Base-by-base conservation (phyloP, 1,284 basidiomycete species). In the Cutaneotrichosporon curvatum region DNA sequence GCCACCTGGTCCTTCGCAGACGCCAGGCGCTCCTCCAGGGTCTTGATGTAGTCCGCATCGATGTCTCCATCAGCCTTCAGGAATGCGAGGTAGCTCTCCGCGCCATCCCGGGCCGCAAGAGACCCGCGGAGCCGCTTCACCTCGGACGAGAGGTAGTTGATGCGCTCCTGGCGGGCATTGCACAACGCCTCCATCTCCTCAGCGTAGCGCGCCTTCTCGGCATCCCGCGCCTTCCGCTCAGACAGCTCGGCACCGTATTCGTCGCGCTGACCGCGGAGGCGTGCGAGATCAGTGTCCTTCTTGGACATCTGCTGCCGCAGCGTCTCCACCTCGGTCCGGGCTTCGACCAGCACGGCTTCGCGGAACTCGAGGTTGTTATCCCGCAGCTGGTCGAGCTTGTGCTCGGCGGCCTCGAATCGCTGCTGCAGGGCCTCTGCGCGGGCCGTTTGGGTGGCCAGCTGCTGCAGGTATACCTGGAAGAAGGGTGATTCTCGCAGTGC, bases 191-290 rank as follows among this genome's bases (percentile, higher is more conserved):
- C 84, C 47, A 84, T 75, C 63, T 92, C 85, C 36, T 85, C 79
- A 5, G 80, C 63, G 15, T 82, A 81, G n/a, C 79, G 74, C 31
- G 57, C 35, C 64, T 82, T 85, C 45, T 81, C 74, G 36, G 70
- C 67, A 33, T 89, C 85, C 53, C 78, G 80, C 21, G 81, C 78
- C 63, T 80, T 82, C 46, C 83, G 77, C 62, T 91, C 87, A 31
- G 76, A 71, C 31, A 90, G 61, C 59, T 94, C 87, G 2, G 83
- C 79, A 12, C 73, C 71, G 37, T 79, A 74, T 51, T 88, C 85
- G 61, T 95, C 89, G 32, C 90, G 81, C 55, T 84, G 78, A 40
- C 85, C 84, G 21, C 91, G 81, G 28, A 95, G 74, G 37, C 91
- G 81, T 15, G 78, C 74, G 48, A 83, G 78, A 55, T 95, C 89